Conservation (phyloP, 106 monocot species). For the Dendrobium officinale region DNA sequence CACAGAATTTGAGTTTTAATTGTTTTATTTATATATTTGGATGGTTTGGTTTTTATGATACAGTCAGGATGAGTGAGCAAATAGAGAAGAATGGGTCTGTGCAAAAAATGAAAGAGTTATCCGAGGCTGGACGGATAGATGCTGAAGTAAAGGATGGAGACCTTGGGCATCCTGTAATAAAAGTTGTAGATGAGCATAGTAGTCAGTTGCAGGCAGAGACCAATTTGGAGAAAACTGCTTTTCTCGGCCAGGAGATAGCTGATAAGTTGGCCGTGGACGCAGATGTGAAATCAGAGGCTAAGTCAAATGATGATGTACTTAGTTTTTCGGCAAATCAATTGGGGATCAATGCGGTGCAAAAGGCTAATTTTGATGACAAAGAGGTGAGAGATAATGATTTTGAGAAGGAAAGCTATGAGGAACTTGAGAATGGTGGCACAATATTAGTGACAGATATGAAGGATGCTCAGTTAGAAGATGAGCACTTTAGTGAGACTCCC, state of each 20-base stretch:
- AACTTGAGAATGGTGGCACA: slow-evolving; percentile 16
- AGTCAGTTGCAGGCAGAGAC: background rate
- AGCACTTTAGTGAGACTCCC: slow-evolving; percentile 11
- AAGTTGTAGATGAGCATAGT: background rate
- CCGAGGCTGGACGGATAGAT: background rate
- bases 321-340: background rate
- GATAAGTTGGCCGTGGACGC: background rate
- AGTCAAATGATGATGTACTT: background rate
- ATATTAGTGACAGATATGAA: slow-evolving; percentile 10
- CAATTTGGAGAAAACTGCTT: background rate
- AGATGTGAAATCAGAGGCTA: background rate
- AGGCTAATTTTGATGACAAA: slow-evolving; percentile 11
- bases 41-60: background rate
- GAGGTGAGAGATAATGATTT: slow-evolving; percentile 7
- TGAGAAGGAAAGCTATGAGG: background rate
- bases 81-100: background rate
- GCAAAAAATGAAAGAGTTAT: background rate
- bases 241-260: background rate
- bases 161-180: background rate
- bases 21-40: background rate
- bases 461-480: slow-evolving; percentile 16
- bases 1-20: background rate
- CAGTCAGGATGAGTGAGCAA: background rate
- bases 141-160: background rate
- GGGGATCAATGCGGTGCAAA: slow-evolving; percentile 4